Evolutionary conservation across 768 basidiomycete genomes (phyloP).

Genomic region (Amanita phalloides): DNA sequence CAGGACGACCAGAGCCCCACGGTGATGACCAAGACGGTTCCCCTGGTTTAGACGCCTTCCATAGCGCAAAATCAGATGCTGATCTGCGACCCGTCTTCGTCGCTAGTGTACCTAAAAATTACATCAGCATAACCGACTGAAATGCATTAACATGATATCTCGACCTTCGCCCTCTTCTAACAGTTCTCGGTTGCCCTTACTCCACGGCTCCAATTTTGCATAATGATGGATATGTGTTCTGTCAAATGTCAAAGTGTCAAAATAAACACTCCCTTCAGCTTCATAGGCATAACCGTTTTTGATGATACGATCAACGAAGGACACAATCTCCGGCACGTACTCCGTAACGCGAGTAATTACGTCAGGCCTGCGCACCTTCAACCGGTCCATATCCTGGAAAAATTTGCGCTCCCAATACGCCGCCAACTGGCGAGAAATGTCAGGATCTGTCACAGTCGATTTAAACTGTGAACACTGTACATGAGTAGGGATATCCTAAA

Average conservation of each 20-base stretch:
- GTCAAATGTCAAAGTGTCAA: slow-evolving; percentile 80
- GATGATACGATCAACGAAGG: slow-evolving; percentile 79
- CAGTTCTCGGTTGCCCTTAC: slow-evolving; percentile 84
- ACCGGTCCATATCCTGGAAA: slow-evolving; percentile 86
- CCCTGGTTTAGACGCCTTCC: slow-evolving; percentile 95
- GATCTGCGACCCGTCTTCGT: slow-evolving; percentile 57
- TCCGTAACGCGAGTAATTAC: slow-evolving; percentile 93
- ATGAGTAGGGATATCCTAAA: slow-evolving; percentile 4
- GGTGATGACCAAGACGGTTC: slow-evolving; percentile 96
- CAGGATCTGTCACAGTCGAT: slow-evolving; percentile 75
- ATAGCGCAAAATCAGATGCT: slow-evolving; percentile 91
- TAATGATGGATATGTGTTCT: slow-evolving; percentile 69
- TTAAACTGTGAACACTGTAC: slow-evolving; percentile 40
- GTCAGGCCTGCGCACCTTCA: slow-evolving; percentile 81
- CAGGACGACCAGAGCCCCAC: slow-evolving; percentile 93
- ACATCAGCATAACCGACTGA: slow-evolving; percentile 1
- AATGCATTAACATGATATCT: slow-evolving; percentile 33
- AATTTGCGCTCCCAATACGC: slow-evolving; percentile 86
- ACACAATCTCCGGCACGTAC: slow-evolving; percentile 90
- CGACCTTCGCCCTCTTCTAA: slow-evolving; percentile 96
- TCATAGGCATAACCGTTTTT: slow-evolving; percentile 74
- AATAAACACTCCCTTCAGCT: slow-evolving; percentile 77
- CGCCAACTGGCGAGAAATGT: slow-evolving; percentile 72
- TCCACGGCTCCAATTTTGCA: slow-evolving; percentile 94
- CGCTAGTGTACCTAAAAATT: slow-evolving; percentile 25